Evolutionary conservation across 2,329 filamentous ascomycete genomes (phyloP).

Genomic region (Xylaria sp.): DNA sequence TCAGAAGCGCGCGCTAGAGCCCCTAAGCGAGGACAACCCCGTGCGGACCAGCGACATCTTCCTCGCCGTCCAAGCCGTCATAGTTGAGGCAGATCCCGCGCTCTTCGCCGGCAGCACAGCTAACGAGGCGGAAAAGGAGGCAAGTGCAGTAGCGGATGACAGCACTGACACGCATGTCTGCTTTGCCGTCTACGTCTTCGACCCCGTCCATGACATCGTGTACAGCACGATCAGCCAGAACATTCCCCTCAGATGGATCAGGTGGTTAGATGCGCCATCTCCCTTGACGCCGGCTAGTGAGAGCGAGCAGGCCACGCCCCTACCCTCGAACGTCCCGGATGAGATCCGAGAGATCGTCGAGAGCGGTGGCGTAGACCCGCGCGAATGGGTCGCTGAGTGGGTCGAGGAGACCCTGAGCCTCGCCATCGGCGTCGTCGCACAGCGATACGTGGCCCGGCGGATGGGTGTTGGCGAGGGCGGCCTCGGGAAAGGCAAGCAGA

Average conservation of each 20-base stretch:
- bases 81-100: conserved; percentile 69
- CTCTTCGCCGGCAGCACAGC: conserved; percentile 73
- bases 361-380: conserved; percentile 80
- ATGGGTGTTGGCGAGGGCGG: conserved; percentile 95
- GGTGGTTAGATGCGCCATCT: conserved; percentile 87
- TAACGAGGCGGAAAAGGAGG: conserved; percentile 65
- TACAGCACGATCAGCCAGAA: conserved; percentile 86
- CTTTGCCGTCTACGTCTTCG: conserved; percentile 83
- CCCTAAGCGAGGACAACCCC: conserved; percentile 85
- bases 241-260: conserved; percentile 85
- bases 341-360: conserved; percentile 89
- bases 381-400: conserved; percentile 99
- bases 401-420: conserved; percentile 87
- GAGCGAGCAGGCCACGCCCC: conserved; percentile 53
- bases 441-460: conserved; percentile 91
- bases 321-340: conserved; percentile 69
- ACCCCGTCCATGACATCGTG: conserved; percentile 90
- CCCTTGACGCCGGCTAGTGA: conserved; percentile 64
- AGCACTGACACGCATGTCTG: conserved; percentile 70
- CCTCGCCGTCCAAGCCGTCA: conserved; percentile 90
- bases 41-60: conserved; percentile 95
- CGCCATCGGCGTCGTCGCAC: conserved; percentile 85
- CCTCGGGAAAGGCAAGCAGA: conserved; percentile 70
- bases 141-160: conserved; percentile 63
- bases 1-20: conserved; percentile 80